Evolutionary conservation across 768 basidiomycete genomes (phyloP).

Genomic region (Glaciozyma antarctica): DNA sequence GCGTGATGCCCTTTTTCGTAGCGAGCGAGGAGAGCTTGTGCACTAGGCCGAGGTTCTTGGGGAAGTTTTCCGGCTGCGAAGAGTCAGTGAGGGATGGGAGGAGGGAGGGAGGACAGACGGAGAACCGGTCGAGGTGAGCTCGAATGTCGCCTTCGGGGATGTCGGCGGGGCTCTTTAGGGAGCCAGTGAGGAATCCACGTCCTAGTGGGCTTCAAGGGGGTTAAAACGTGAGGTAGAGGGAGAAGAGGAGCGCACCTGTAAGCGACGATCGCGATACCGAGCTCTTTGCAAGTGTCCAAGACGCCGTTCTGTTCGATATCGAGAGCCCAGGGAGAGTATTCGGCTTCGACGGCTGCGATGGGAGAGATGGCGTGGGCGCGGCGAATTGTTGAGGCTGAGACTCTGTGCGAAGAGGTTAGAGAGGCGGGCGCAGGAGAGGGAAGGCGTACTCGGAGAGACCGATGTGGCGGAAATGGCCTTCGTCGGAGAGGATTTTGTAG

Average conservation of each 20-base stretch:
- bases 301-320: slow-evolving; percentile 34
- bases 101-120: not conserved
- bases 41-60: slow-evolving; percentile 41
- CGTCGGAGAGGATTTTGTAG: slow-evolving; percentile 47
- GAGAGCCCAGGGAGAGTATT: slow-evolving; percentile 2
- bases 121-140: slow-evolving; percentile 26
- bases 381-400: not conserved
- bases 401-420: not conserved
- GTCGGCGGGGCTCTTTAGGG: slow-evolving; percentile 39
- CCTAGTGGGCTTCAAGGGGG: slow-evolving; percentile 12
- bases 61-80: slow-evolving; percentile 34
- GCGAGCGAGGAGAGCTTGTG: slow-evolving; percentile 39
- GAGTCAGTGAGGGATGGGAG: not conserved
- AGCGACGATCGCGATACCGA: slow-evolving; percentile 40
- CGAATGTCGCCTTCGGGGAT: slow-evolving; percentile 25
- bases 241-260: slow-evolving; percentile 33
- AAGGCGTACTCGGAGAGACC: slow-evolving; percentile 4
- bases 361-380: not conserved
- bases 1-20: slow-evolving; percentile 39
- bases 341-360: not conserved
- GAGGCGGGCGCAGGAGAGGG: not conserved
- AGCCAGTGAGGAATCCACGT: slow-evolving; percentile 36
- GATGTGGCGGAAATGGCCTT: slow-evolving; percentile 50
- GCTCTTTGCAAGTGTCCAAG: slow-evolving; percentile 39
- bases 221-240: not conserved